A percentile compares a stretch with the other conserved stretches of the same genome.
phyloP scores from a whole-genome alignment of 202 grass and related monocot genomes.

The Zizania palustris region DNA sequence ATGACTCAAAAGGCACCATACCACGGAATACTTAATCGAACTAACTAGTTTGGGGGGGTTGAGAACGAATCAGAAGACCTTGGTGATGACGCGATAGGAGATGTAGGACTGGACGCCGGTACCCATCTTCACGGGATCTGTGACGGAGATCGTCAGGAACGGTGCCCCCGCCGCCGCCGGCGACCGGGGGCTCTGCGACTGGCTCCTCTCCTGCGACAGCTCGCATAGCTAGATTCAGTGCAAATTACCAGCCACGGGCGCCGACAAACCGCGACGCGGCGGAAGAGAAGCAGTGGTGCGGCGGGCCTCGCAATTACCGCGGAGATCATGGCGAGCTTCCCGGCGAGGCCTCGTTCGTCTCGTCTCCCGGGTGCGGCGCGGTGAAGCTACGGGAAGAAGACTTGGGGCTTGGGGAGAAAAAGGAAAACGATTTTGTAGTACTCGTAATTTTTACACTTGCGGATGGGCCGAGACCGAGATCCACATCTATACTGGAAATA shows the following conservation, averaged over 20 bases:
- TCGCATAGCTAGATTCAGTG: slow-evolving; percentile 46
- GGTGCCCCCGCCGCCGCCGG: slow-evolving; percentile 46
- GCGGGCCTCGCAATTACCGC: slow-evolving; percentile 45
- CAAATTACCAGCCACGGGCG: neutral
- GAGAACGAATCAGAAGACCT: slow-evolving; percentile 53
- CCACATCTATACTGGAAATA: too few species aligned
- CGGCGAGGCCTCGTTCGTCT: slow-evolving; percentile 28
- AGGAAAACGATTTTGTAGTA: slow-evolving; percentile 3
- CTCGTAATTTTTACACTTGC: neutral
- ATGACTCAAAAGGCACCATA: neutral
- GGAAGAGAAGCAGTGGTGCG: slow-evolving; percentile 3
- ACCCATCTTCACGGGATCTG: slow-evolving; percentile 96
- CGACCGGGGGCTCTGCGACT: slow-evolving; percentile 83
- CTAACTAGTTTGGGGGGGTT: slow-evolving; percentile 2
- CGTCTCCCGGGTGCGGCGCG: slow-evolving; percentile 47
- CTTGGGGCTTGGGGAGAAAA: slow-evolving; percentile 36
- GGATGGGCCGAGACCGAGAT: too few species aligned
- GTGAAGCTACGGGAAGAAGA: slow-evolving; percentile 47
- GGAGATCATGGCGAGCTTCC: slow-evolving; percentile 69
- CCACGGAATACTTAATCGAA: slow-evolving; percentile 30
- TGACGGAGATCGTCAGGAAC: slow-evolving; percentile 78
- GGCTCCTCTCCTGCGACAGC: slow-evolving; percentile 66
- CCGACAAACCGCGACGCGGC: neutral
- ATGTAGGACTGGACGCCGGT: slow-evolving; percentile 96
- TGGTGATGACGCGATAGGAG: slow-evolving; percentile 97